Base-by-base conservation (phyloP, 1,284 basidiomycete genomes). In the Coniferiporia weirii region DNA sequence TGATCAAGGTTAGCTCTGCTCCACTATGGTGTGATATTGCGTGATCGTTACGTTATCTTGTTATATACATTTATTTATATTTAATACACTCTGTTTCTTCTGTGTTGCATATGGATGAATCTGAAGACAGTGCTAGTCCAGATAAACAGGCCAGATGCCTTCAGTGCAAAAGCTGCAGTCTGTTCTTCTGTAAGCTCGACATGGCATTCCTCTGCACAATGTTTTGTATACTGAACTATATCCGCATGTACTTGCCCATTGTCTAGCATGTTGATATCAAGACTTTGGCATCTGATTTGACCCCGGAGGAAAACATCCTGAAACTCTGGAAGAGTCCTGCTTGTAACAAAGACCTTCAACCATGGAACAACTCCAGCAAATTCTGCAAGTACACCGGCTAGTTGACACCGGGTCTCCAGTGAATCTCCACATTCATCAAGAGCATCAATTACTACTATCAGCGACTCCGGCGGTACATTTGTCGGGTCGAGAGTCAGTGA, bases 81-180 rank as follows among this genome's bases (percentile, higher is more conserved):
- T n/a, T n/a, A n/a, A n/a, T n/a, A n/a, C n/a, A n/a, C n/a, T 5
- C 10, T 15, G 20, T 19, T 13, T 35, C 15, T 64, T 32, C 36
- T 36, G 34, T 60, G 45, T 15, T 54, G 47, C 20, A 45, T 51
- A 7, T 54, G 55, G n/a, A 70, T 56, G 32, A 66, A 65, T 54
- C 65, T 66, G 56, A 70, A 57, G 40, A 69, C 67, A 1, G 69
- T 70, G 19, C 61, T 57, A 8, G 68, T 64, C 53, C 68, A 70
- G 17, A 70, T 70, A 48, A 70, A 70, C 12, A 69, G 59, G 1
- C 67, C 66, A 15, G 63, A 60, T 3, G 68, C 61, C 38, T 63
- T 69, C 22, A 63, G 36, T 15, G 66, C 64, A 22, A 70, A 59
- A 43, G 34, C 47, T 8, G 64, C 60, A 9, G 67, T 48, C n/a